phyloP scores from a whole-genome alignment of 768 basidiomycete species.

The Rhizopogon salebrosus region DNA sequence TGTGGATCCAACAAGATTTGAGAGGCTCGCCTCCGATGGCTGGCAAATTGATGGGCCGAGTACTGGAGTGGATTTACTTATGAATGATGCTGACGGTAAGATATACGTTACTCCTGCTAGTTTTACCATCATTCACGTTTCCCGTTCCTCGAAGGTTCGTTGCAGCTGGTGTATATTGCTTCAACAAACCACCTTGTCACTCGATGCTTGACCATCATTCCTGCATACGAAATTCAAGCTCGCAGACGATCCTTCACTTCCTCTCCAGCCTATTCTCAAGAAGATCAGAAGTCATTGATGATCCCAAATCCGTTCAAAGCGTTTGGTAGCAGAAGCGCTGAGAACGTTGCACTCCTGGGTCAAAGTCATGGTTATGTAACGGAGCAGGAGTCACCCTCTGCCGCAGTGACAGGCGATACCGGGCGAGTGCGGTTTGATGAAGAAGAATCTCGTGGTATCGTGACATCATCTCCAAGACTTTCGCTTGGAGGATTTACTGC shows the following conservation, averaged over 20 bases:
- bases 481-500: conserved; percentile 13
- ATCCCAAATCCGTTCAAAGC: conserved; percentile 66
- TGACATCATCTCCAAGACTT: conserved; percentile 11
- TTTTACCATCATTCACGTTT: conserved; percentile 4
- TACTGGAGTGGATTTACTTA: conserved; percentile 39
- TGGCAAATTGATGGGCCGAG: conserved; percentile 50
- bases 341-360: conserved; percentile 29
- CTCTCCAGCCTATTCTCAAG: conserved; percentile 16
- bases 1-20: conserved; percentile 27
- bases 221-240: conserved; percentile 11
- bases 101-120: not conserved
- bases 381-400: conserved; percentile 24
- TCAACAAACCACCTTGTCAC: conserved; percentile 40
- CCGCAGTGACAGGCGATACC: conserved; percentile 4
- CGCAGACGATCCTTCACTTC: conserved; percentile 12
- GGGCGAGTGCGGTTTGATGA: conserved; percentile 23
- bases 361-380: conserved; percentile 13
- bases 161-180: conserved; percentile 33
- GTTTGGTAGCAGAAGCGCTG: conserved; percentile 43
- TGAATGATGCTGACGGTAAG: conserved; percentile 43
- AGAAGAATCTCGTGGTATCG: conserved; percentile 11
- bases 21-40: conserved; percentile 38
- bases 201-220: conserved; percentile 33
- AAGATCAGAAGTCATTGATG: conserved; percentile 29
- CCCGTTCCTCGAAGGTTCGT: conserved; percentile 13